phyloP scores from a whole-genome alignment of 768 basidiomycete species.

The Hygrophorus russula region DNA sequence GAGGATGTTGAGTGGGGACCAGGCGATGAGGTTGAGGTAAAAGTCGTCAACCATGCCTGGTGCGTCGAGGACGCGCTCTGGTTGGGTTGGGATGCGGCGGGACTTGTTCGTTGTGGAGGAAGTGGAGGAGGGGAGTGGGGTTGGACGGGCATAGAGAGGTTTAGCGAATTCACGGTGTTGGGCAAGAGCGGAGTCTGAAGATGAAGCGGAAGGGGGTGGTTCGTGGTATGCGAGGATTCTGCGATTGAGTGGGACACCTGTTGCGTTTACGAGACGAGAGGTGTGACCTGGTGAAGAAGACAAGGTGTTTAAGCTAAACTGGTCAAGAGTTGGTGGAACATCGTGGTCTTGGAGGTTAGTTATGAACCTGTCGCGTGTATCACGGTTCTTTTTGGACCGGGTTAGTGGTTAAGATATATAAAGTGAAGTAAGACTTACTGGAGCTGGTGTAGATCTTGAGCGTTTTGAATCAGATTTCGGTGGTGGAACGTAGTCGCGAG shows the following conservation, averaged over 20 bases:
- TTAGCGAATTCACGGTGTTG: constrained; percentile 70
- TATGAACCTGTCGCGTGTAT: constrained; percentile 14
- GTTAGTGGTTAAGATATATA: constrained; percentile 2
- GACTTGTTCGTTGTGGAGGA: constrained; percentile 57
- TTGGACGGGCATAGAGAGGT: constrained; percentile 63
- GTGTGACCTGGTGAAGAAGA: constrained; percentile 67
- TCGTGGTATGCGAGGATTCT: constrained; percentile 87
- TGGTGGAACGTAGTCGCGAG: constrained; percentile 65
- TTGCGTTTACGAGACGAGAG: constrained; percentile 63
- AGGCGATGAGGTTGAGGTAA: constrained; percentile 88
- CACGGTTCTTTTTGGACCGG: constrained; percentile 27
- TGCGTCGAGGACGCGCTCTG: constrained; percentile 91
- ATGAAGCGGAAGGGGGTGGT: constrained; percentile 56
- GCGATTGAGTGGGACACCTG: constrained; percentile 65
- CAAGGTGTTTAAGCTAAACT: constrained; percentile 46
- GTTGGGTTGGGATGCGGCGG: constrained; percentile 75
- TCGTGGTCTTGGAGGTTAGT: constrained; percentile 1
- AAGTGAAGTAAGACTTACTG: constrained; percentile 19
- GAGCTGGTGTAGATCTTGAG: constrained; percentile 63
- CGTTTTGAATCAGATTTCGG: constrained; percentile 53
- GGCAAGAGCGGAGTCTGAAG: constrained; percentile 60
- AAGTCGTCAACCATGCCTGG: constrained; percentile 93
- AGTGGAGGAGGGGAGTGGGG: constrained; percentile 51
- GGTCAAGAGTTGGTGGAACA: constrained; percentile 55
- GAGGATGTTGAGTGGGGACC: constrained; percentile 79